Evolutionary conservation across 2,329 filamentous ascomycete genomes (phyloP).

Genomic region (Curvularia eragrostidis): DNA sequence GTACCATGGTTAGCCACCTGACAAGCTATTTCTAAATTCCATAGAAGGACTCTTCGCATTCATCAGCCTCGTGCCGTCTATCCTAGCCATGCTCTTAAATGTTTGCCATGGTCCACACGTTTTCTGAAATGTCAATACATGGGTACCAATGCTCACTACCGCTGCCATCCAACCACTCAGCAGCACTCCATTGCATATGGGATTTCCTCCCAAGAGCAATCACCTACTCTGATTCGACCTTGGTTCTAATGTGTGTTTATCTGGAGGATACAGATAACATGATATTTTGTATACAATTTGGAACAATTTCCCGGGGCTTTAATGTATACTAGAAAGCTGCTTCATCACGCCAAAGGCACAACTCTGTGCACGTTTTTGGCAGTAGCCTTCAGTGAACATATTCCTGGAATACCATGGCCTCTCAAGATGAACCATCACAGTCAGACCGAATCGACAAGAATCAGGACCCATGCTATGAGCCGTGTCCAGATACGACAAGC

Average conservation of each 20-base stretch:
- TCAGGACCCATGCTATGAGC: not conserved
- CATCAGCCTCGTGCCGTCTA: not conserved
- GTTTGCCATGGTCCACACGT: not conserved
- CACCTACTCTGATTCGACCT: not conserved
- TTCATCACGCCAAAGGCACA: not conserved
- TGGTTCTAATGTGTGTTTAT: not conserved
- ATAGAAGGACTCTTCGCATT: not conserved
- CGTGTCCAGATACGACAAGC: not conserved
- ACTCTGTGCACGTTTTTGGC: too few relatives aligned
- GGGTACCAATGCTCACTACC: not conserved
- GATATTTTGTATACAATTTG: not conserved
- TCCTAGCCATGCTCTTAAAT: not conserved
- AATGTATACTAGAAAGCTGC: too few relatives aligned
- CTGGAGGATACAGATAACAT: too few relatives aligned
- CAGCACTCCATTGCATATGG: not conserved
- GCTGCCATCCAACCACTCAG: not conserved
- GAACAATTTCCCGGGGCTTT: not conserved
- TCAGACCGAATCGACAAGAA: too few relatives aligned
- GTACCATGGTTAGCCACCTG: not conserved
- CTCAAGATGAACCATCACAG: not conserved
- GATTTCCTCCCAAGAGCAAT: not conserved
- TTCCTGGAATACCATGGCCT: not conserved
- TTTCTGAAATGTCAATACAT: not conserved
- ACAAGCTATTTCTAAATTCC: not conserved
- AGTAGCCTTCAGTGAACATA: not conserved